phyloP scores from a whole-genome alignment of 2,329 filamentous ascomycete species.

The Pezicula rhizophila region DNA sequence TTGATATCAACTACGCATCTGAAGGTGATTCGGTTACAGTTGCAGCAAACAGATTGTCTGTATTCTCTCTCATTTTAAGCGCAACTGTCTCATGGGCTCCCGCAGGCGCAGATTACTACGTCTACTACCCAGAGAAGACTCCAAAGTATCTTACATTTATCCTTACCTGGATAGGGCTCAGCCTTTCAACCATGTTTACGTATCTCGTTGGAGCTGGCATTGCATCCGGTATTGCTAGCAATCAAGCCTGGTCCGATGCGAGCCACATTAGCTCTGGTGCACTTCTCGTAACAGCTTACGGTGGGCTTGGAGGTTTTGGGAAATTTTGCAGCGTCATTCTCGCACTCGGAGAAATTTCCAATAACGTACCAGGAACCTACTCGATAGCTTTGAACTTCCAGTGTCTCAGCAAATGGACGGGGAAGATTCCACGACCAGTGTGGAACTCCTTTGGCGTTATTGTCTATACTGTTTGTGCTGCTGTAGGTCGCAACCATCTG shows the following conservation, averaged over 20 bases:
- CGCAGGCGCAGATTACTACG: constrained; percentile 57
- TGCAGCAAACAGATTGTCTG: constrained; percentile 53
- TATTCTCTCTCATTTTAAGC: constrained; percentile 61
- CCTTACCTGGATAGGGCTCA: constrained; percentile 48
- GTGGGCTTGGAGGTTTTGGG: constrained; percentile 52
- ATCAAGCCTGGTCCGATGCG: constrained; percentile 50
- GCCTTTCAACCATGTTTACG: constrained; percentile 50
- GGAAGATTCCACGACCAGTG: constrained; percentile 51
- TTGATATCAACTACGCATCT: constrained; percentile 46
- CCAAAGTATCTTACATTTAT: constrained; percentile 44
- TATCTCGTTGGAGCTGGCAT: constrained; percentile 56
- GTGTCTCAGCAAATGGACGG: constrained; percentile 51
- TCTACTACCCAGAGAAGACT: constrained; percentile 47
- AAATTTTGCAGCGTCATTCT: constrained; percentile 59
- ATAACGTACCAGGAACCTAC: constrained; percentile 58
- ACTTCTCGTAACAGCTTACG: constrained; percentile 55
- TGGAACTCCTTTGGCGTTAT: constrained; percentile 25
- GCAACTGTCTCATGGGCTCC: constrained; percentile 56
- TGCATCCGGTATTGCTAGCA: constrained; percentile 44
- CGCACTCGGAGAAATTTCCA: constrained; percentile 56
- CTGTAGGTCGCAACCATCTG: constrained; percentile 50
- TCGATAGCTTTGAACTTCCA: constrained; percentile 57
- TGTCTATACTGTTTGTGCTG: constrained; percentile 9
- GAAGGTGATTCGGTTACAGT: constrained; percentile 42
- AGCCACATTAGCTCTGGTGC: constrained; percentile 53